Evolutionary conservation across 805 yeast genomes (phyloP).

Genomic region (Wickerhamiella kazuoi): DNA sequence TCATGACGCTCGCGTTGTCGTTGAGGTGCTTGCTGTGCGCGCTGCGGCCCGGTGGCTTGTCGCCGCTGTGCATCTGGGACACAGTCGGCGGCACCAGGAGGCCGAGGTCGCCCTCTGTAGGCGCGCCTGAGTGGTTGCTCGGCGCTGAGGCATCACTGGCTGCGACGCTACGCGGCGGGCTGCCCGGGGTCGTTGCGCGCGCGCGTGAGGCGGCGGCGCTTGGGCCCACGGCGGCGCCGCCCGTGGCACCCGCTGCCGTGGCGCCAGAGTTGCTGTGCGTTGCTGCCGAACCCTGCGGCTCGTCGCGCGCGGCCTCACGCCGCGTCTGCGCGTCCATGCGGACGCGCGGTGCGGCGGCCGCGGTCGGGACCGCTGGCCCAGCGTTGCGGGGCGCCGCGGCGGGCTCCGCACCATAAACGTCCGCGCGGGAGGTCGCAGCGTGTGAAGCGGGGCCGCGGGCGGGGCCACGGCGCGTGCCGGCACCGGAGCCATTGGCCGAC

Average conservation of each 20-base stretch:
- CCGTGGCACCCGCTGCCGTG: neutral
- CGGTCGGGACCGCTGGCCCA: neutral
- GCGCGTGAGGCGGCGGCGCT: neutral
- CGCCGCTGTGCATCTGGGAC: neutral
- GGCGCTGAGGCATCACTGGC: neutral
- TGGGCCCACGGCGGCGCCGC: neutral
- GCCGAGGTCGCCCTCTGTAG: neutral
- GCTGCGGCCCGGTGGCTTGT: neutral
- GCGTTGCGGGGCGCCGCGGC: neutral
- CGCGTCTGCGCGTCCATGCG: neutral
- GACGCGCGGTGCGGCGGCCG: neutral
- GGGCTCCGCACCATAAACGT: neutral
- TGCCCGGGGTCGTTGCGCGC: neutral
- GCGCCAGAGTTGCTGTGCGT: neutral
- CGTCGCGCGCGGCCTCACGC: neutral
- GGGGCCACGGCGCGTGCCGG: neutral
- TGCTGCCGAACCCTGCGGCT: neutral
- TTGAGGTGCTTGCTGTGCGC: neutral
- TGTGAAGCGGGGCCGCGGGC: neutral
- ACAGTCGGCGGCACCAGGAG: neutral
- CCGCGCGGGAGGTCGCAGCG: neutral
- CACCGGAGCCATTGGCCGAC: neutral
- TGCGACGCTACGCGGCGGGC: neutral
- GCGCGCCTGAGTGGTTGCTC: neutral
- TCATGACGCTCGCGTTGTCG: conserved; percentile 23